These are phyloP conservation scores for Rhodotorula sp. DNA, from an alignment of 1,284 basidiomycete genomes.

Conservation along the genomic window DNA sequence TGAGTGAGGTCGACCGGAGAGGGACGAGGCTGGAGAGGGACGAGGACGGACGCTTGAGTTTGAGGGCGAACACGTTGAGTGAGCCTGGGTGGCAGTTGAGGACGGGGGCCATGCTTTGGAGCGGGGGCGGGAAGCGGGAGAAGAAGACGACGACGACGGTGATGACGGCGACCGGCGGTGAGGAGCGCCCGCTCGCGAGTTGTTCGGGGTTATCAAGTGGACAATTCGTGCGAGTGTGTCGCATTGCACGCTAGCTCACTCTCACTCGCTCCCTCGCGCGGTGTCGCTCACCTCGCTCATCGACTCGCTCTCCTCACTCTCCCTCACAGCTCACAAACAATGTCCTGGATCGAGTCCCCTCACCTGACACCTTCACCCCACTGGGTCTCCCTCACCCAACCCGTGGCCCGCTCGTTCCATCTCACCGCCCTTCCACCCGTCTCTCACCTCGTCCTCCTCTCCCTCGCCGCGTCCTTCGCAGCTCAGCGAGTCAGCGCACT, in stretches of 20 bases:
- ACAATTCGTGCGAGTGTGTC: no score
- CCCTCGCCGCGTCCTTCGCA: conserved; percentile 45
- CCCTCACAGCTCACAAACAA: neutral
- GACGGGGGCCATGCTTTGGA: conserved; percentile 21
- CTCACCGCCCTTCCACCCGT: conserved; percentile 45
- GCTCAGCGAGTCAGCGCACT: conserved; percentile 46
- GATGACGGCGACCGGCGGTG: no score
- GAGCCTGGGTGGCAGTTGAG: conserved; percentile 41
- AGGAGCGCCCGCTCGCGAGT: no score
- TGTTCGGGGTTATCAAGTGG: no score
- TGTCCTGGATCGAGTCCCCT: conserved; percentile 28
- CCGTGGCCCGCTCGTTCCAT: conserved; percentile 41
- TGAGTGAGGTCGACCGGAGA: neutral
- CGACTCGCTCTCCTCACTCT: neutral
- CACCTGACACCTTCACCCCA: conserved; percentile 10
- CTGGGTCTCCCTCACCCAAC: conserved; percentile 14
- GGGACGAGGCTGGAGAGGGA: neutral
- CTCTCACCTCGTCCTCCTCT: conserved; percentile 44
- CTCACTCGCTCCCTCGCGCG: neutral
- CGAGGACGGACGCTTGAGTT: conserved; percentile 36
- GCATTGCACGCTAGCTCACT: no score
- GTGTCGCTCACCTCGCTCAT: neutral
- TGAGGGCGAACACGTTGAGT: conserved; percentile 43
- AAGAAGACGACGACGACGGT: neutral
- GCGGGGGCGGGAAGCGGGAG: neutral